Base-by-base conservation (phyloP, 345 rosid genomes). In the Acer yangbiense region DNA sequence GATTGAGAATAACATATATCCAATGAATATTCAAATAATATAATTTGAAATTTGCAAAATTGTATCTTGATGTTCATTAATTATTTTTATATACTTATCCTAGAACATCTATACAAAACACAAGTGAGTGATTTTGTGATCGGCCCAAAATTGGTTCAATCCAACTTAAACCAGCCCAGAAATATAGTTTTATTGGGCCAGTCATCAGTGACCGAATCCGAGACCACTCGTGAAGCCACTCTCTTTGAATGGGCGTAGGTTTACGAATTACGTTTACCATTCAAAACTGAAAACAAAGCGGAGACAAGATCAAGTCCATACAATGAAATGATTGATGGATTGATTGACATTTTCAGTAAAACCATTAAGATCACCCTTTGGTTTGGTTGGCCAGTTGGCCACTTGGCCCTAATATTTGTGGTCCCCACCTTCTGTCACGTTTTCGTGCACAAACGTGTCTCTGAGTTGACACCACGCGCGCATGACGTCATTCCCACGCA, bases 321-420 rank as follows among this genome's bases (percentile, higher is more conserved):
- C 71, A 20, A 20, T 18, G 29, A 66, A 1, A 16, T 66, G 50
- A 39, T 39, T 39, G 52, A 39, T 67, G 4, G 5, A 7, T 8
- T 67, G 71, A 67, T 18, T 10, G 71, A 67, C 43, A 27, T 68
- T 67, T 41, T 21, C 43, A 18, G 71, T 67, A 67, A 67, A 3
- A 44, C 69, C 23, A 43, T 43, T 27, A 29, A 17, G 21, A 16
- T 16, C 7, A 16, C 43, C 20, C 12, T 32, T 32, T 16, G 4
- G 0, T 65, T 65, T 25, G 1, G 27, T 25, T 25, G 27, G 27
- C 27, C 27, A 46, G 68, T 8, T 46, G 50, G 27, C 27, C 27
- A 46, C 46, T 8, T 46, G 50, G 50, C 21, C 68, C 68, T 39
- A 13, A 25, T 32, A 8, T 0, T 0, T 25, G 18, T 64, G 67